A percentile compares a stretch with the other conserved stretches of the same genome.
These are phyloP conservation scores for Colletotrichum gigasporum DNA, from an alignment of 2,329 filamentous ascomycete genomes.

Conservation along the genomic window DNA sequence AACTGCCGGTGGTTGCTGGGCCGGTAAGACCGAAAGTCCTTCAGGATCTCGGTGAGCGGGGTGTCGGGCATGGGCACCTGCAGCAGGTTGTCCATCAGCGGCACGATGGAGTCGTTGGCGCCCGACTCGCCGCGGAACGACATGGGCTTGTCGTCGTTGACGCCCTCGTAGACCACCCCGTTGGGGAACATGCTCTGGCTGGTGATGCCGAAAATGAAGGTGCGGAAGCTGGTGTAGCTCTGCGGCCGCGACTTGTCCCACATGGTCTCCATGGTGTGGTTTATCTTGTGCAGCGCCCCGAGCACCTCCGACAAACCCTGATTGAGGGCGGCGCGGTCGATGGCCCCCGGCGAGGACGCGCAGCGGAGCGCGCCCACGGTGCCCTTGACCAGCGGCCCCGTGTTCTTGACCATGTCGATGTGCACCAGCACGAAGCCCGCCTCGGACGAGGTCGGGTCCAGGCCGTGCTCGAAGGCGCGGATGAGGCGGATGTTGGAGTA, in stretches of 20 bases:
- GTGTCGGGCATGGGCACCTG: conserved; percentile 89
- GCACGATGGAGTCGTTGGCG: conserved; percentile 94
- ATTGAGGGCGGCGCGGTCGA: conserved; percentile 62
- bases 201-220: conserved; percentile 97
- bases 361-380: conserved; percentile 68
- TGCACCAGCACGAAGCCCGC: conserved; percentile 97
- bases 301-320: conserved; percentile 70
- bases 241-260: conserved; percentile 87
- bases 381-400: conserved; percentile 79
- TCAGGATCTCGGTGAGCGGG: conserved; percentile 86
- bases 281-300: conserved; percentile 73
- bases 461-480: conserved; percentile 89
- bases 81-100: conserved; percentile 87
- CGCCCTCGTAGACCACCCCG: conserved; percentile 89
- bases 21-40: conserved; percentile 89
- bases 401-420: conserved; percentile 93
- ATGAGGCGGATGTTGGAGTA: conserved; percentile 82
- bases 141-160: conserved; percentile 74
- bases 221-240: conserved; percentile 89
- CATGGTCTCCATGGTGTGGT: conserved; percentile 88
- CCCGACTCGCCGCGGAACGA: conserved; percentile 92
- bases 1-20: conserved; percentile 91
- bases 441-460: conserved; percentile 87
- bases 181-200: conserved; percentile 93
- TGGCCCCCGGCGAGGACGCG: conserved; percentile 35